Percentiles rank a stretch among this genome's conserved stretches.
These are phyloP conservation scores for Amanita pseudoporphyria DNA, from an alignment of 768 basidiomycete species.

Conservation along the genomic window DNA sequence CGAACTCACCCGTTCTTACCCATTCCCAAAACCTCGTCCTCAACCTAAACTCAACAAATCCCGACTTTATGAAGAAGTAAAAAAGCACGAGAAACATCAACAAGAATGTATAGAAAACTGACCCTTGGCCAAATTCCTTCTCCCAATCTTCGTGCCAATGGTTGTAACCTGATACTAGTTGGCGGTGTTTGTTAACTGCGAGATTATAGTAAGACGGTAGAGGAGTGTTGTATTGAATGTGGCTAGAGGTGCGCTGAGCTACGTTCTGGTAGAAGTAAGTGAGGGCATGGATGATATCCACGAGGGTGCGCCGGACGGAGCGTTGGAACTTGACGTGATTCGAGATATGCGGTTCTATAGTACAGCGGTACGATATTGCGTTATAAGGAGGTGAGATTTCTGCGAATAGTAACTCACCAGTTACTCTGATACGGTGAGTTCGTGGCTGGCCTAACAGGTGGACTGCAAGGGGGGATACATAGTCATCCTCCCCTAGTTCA, in stretches of 20 bases:
- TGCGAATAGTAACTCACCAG: not conserved
- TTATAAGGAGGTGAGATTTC: not conserved
- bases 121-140: not conserved
- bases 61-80: not conserved
- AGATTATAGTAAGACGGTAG: not conserved
- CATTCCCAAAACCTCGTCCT: not conserved
- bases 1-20: not conserved
- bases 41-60: not conserved
- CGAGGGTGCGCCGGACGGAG: not conserved
- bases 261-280: not conserved
- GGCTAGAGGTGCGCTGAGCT: not conserved
- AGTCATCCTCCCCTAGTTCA: not conserved
- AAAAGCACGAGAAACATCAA: not conserved
- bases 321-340: not conserved
- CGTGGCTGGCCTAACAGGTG: not conserved
- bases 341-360: conserved; percentile 1
- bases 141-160: conserved; percentile 3
- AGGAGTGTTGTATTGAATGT: not conserved
- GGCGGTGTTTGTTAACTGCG: not conserved
- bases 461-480: conserved; percentile 2
- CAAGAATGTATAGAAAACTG: not conserved
- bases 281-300: not conserved
- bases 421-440: not conserved
- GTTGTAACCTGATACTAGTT: not conserved
- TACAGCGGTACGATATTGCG: not conserved